Base-by-base conservation (phyloP, 164 flowering plant genomes). In the Cinnamomum micranthum region DNA sequence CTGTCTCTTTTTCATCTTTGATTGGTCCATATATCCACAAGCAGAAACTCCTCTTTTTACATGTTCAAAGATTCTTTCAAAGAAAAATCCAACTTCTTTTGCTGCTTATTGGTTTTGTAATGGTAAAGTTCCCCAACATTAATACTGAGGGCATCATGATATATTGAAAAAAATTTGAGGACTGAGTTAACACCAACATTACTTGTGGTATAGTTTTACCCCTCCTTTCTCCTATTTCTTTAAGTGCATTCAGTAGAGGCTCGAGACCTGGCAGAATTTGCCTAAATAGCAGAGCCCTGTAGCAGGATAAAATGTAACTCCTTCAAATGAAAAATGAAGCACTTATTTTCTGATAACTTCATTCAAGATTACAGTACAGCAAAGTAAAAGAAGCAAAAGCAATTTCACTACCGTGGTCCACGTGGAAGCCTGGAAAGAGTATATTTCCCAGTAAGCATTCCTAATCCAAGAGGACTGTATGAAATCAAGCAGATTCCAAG, bases 401-500 rank as follows among this genome's bases (percentile, higher is more conserved):
- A 17, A 52, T 25, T 35, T 58, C 2, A 7, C 9, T 83, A 90
- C 98, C 97, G 81, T 65, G 97, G 98, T 10, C 97, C 98, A 52
- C 76, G 74, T 71, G 98, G 98, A 80, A 95, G 92, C 22, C 79
- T 90, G 31, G 91, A 84, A 47, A 87, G 80, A 58, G 89, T 80
- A 73, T 95, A 95, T 80, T 95, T 95, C 70, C 97, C 98, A 4
- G 95, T 91, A 75, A 94, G 97, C 97, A 95, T 92, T 65, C 98
- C 98, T 72, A 95, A 91, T n/a, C 97, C 98, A 47, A 95, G 85
- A 75, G 98, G 98, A 80, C 98, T 94, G 64, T 94, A 94, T 41
- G 97, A 79, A 72, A 94, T 94, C 74, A 94, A 73, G 50, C 90
- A 88, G 70, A 94, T 88, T 17, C 94, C 95, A 19, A 94, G 84